Evolutionary conservation across 352 stramenopile species (phyloP), one percentile per base, ranked within the genome.

Genomic region (Pythium pyrilobum): DNA sequence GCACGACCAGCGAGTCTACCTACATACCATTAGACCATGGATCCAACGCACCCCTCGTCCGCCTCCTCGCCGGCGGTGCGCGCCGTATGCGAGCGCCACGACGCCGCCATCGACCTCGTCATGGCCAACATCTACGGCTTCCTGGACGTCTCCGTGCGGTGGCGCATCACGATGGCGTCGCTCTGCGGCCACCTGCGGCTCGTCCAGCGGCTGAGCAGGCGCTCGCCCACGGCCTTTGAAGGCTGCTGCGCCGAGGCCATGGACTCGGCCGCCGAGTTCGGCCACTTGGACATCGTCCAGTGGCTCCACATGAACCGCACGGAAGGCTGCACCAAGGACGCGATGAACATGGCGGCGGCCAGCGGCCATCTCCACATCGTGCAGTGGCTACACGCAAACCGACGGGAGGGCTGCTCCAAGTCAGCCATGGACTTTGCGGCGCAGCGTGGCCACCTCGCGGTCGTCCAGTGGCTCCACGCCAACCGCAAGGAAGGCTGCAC

Each of bases 381-480:
- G 8, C 56, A 84, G 47, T 90, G 77, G 77, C 62, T 90, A 12
- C 79, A 90, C n/a, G 38, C 32, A 4, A 53, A 87, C 40, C 66
- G 74, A 3, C 62, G 15, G 2, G 77, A 87, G 53, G 76, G 76
- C n/a, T 86, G 74, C 55, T 85, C 74, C 15, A 52, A 52, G 8
- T 65, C 69, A 37, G 79, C 79, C 15, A 87, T 90, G 52, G 79
- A 90, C 56, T 84, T 82, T 62, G 79, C 79, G 0, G 74, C 79
- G 0, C 59, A 75, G 21, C 53, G 76, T 32, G 79, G 79, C 10
- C 71, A 89, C 33, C 52, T 89, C n/a, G 32, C 69, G 1, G 69
- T 87, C 4, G 57, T 89, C 3, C 44, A 83, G 34, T 90, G 76
- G 76, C 64, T 90, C 12, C 74, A 90, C 27, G 39, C 25, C 10